These are phyloP conservation scores for Phytophthora macrochlamydospora DNA, from an alignment of 352 stramenopile species.

Conservation along the genomic window DNA sequence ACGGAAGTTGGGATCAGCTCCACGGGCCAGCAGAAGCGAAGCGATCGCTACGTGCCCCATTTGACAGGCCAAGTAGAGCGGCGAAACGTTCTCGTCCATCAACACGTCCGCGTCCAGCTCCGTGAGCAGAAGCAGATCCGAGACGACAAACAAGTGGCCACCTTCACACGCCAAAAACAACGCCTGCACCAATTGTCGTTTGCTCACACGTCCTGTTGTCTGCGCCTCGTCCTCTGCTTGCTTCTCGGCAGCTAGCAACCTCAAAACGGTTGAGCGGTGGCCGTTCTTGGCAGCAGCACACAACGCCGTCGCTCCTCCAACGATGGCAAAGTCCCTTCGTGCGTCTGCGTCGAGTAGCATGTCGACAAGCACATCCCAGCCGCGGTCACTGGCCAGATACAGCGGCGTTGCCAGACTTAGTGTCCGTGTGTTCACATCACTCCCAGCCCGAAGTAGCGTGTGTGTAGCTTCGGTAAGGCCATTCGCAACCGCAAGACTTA, in stretches of 20 bases:
- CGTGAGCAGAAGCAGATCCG: conserved; percentile 60
- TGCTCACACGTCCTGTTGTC: conserved; percentile 8
- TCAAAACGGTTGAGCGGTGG: conserved; percentile 54
- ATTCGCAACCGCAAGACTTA: conserved; percentile 67
- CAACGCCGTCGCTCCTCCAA: conserved; percentile 65
- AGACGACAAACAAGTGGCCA: conserved; percentile 66
- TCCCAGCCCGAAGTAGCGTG: conserved; percentile 50
- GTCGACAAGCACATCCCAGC: conserved; percentile 73
- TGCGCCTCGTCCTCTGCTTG: conserved; percentile 17
- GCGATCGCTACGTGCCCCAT: conserved; percentile 80
- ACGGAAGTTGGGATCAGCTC: conserved; percentile 70
- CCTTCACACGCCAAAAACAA: conserved; percentile 84
- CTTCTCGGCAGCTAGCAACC: conserved; percentile 53
- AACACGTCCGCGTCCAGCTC: conserved; percentile 69
- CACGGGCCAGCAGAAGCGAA: conserved; percentile 54
- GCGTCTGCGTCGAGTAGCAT: conserved; percentile 56
- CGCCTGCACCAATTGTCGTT: conserved; percentile 54
- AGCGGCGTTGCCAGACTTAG: conserved; percentile 71
- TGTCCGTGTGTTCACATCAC: conserved; percentile 68
- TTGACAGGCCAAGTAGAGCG: conserved; percentile 84
- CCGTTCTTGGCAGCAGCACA: conserved; percentile 84
- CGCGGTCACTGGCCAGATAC: conserved; percentile 79
- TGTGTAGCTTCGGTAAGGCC: conserved; percentile 51
- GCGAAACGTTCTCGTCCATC: conserved; percentile 81
- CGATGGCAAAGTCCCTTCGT: conserved; percentile 43